Evolutionary conservation across 768 basidiomycete genomes (phyloP).

Genomic region (Paxillus ammoniavirescens): DNA sequence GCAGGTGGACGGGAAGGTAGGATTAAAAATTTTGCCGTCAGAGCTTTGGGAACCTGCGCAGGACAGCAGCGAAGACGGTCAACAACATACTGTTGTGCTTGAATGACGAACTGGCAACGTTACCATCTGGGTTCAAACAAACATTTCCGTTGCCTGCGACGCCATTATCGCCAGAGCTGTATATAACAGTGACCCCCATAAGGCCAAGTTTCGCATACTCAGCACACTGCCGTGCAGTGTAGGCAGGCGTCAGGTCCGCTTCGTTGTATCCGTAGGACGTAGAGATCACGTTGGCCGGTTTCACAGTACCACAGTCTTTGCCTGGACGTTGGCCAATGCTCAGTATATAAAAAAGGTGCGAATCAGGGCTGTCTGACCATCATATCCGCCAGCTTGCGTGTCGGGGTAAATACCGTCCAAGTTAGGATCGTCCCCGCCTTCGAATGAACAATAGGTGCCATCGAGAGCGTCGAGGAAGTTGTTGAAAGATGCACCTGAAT

Average conservation of each 20-base stretch:
- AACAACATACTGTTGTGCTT: background rate
- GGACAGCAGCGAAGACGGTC: background rate
- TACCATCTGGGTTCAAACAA: conserved; percentile 42
- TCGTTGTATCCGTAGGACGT: conserved; percentile 41
- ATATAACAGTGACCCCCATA: conserved; percentile 47
- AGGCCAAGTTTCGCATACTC: conserved; percentile 52
- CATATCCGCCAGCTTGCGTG: conserved; percentile 34
- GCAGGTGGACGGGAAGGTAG: conserved; percentile 47
- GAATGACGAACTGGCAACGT: background rate
- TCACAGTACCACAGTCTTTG: conserved; percentile 36
- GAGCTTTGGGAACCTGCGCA: conserved; percentile 33
- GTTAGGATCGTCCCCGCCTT: conserved; percentile 43
- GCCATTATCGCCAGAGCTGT: conserved; percentile 39
- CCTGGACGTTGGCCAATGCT: conserved; percentile 11
- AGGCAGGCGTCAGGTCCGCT: conserved; percentile 32
- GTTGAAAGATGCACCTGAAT: conserved; percentile 40
- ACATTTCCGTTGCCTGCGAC: conserved; percentile 34
- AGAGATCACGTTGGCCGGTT: conserved; percentile 42
- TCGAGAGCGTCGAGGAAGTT: conserved; percentile 47
- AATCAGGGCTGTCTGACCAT: conserved; percentile 22
- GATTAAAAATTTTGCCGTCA: conserved; percentile 56
- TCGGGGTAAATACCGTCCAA: conserved; percentile 46
- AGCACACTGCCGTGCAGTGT: conserved; percentile 40
- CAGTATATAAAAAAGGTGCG: background rate
- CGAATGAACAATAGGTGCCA: conserved; percentile 41